Percentiles rank a stretch among this genome's conserved stretches.
Conservation (phyloP, 805 yeast genomes). For the Myxozyma geophila region DNA sequence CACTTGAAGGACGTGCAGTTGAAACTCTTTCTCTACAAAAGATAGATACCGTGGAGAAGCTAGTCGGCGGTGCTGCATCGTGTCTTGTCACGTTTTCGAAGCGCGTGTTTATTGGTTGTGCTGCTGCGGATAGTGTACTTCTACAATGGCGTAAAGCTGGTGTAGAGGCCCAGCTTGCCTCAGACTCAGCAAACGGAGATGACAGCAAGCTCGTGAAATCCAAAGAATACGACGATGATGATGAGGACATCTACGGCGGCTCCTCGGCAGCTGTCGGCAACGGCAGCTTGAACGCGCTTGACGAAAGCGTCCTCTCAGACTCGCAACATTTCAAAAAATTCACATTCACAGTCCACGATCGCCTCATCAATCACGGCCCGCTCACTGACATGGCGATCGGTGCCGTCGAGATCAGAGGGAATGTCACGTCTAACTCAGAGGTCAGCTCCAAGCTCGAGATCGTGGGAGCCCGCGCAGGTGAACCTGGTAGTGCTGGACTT, state of each 20-base stretch:
- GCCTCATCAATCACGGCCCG: constrained; percentile 71
- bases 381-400: constrained; percentile 71
- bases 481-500: constrained; percentile 53
- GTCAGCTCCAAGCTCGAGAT: constrained; percentile 50
- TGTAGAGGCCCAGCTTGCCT: constrained; percentile 5
- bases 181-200: background rate
- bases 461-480: constrained; percentile 71
- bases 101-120: constrained; percentile 62
- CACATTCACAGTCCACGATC: constrained; percentile 57
- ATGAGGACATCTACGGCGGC: constrained; percentile 38
- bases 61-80: constrained; percentile 25
- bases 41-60: constrained; percentile 5
- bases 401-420: constrained; percentile 5
- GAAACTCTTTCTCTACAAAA: constrained; percentile 38
- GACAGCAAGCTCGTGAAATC: constrained; percentile 4
- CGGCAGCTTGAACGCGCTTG: background rate
- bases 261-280: constrained; percentile 1
- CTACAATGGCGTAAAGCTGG: constrained; percentile 47
- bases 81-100: constrained; percentile 18
- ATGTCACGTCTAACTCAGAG: background rate
- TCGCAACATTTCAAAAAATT: constrained; percentile 35
- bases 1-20: constrained; percentile 49
- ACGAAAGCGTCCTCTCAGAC: constrained; percentile 43
- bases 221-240: constrained; percentile 34
- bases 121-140: constrained; percentile 62